A percentile compares a stretch with the other conserved stretches of the same genome.
phyloP scores from a whole-genome alignment of 306 rosid species.

The Ziziphus jujuba region DNA sequence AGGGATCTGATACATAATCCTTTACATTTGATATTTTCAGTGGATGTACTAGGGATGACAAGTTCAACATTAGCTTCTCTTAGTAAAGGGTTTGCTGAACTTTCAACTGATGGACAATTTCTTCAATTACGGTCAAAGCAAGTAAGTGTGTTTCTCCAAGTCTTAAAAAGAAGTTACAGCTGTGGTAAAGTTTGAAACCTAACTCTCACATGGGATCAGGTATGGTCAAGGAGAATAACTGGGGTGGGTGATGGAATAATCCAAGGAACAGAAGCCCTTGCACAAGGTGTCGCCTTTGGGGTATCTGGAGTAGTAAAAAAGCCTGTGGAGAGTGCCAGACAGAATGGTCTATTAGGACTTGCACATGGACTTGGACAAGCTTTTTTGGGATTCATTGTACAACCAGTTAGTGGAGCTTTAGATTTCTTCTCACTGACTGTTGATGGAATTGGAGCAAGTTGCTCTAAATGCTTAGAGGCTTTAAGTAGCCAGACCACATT shows the following conservation, averaged over 20 bases:
- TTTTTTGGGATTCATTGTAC: conserved; percentile 83
- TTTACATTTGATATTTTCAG: conserved; percentile 84
- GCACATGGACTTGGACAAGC: conserved; percentile 98
- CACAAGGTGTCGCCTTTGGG: conserved; percentile 98
- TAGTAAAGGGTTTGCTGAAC: conserved; percentile 95
- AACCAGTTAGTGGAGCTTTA: conserved; percentile 95
- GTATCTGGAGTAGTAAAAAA: conserved; percentile 89
- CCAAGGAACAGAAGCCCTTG: conserved; percentile 95
- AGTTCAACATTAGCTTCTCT: conserved; percentile 95
- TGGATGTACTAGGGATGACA: conserved; percentile 96
- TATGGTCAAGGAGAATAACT: conserved; percentile 87
- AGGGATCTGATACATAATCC: conserved; percentile 98
- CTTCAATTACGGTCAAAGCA: conserved; percentile 91
- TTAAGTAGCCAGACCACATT: conserved; percentile 61
- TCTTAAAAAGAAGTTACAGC: background rate
- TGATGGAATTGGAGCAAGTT: conserved; percentile 98
- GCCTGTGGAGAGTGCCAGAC: conserved; percentile 91
- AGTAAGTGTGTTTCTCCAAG: conserved; percentile 34
- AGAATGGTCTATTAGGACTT: conserved; percentile 88
- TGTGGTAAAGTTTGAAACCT: conserved; percentile 2
- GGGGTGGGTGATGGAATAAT: conserved; percentile 95
- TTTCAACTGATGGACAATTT: conserved; percentile 96
- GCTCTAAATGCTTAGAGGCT: conserved; percentile 87
- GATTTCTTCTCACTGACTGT: conserved; percentile 96
- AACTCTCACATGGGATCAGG: conserved; percentile 55